These are phyloP conservation scores for Anthracocystis panici-leucophaei DNA, from an alignment of 1,284 basidiomycete genomes.

Conservation along the genomic window DNA sequence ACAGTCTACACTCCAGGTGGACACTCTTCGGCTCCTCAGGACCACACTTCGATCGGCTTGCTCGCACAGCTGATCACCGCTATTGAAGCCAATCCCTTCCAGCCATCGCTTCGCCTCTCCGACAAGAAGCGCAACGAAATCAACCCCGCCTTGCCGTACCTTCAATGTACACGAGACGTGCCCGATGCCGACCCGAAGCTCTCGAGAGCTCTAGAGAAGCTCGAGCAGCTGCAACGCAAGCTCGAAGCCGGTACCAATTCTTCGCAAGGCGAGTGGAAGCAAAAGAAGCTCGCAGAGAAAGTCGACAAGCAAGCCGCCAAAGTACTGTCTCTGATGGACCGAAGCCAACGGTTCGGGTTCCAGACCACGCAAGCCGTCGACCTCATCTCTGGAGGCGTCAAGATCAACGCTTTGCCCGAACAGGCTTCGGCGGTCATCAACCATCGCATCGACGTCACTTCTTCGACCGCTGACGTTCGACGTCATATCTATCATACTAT, in stretches of 20 bases:
- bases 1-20: slow-evolving; percentile 74
- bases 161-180: slow-evolving; percentile 73
- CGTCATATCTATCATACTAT: slow-evolving; percentile 72
- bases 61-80: slow-evolving; percentile 74
- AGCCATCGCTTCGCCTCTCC: slow-evolving; percentile 63
- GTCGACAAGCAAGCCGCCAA: slow-evolving; percentile 26
- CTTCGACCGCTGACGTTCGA: slow-evolving; percentile 72
- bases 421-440: slow-evolving; percentile 74
- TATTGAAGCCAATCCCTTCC: slow-evolving; percentile 74
- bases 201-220: slow-evolving; percentile 70
- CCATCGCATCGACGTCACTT: slow-evolving; percentile 75
- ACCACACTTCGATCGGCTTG: slow-evolving; percentile 76
- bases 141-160: slow-evolving; percentile 71
- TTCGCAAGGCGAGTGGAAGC: not conserved
- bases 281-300: slow-evolving; percentile 5
- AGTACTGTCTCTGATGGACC: slow-evolving; percentile 11
- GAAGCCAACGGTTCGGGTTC: slow-evolving; percentile 71
- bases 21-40: slow-evolving; percentile 77
- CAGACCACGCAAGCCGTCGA: slow-evolving; percentile 80
- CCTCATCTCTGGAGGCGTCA: slow-evolving; percentile 78
- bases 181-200: slow-evolving; percentile 72
- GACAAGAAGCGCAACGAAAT: slow-evolving; percentile 32
- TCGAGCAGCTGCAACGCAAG: slow-evolving; percentile 68
- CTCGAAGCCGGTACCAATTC: not conserved
- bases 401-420: slow-evolving; percentile 77